Evolutionary conservation across 192 early-diverging fungal genomes (phyloP).

Genomic region (Rhizophagus prolifer): DNA sequence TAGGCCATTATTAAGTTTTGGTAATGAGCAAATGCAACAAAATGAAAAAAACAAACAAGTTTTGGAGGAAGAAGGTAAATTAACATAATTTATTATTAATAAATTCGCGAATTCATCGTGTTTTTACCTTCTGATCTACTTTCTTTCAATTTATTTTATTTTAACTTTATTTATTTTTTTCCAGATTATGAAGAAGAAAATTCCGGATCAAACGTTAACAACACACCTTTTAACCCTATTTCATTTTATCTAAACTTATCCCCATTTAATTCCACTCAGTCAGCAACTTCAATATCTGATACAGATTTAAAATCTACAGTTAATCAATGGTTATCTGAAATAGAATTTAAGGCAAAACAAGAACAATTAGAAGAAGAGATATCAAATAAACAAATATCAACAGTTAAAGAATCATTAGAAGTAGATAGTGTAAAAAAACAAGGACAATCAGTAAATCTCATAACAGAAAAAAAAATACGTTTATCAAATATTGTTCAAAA

Average conservation of each 20-base stretch:
- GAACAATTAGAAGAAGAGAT: not conserved
- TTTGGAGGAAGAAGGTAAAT: conserved; percentile 15
- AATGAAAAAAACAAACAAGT: not conserved
- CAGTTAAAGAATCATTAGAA: not conserved
- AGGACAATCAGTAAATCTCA: not conserved
- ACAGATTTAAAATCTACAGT: not conserved
- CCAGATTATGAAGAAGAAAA: conserved; percentile 8
- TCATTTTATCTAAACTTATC: conserved; percentile 1
- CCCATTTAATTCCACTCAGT: not conserved
- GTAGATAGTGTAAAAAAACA: not conserved
- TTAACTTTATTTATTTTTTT: not conserved
- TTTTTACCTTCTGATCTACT: not conserved
- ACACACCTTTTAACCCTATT: not conserved
- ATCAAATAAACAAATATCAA: not conserved
- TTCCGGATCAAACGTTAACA: not conserved
- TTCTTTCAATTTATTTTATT: not conserved
- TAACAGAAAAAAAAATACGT: conserved; percentile 37
- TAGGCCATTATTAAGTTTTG: conserved; percentile 45
- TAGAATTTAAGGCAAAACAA: not conserved
- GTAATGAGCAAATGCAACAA: conserved; percentile 10
- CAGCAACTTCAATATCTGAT: not conserved
- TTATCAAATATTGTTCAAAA: conserved; percentile 79
- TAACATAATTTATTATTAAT: not conserved
- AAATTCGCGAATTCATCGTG: too few species aligned
- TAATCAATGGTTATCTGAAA: not conserved